A percentile compares a stretch with the other conserved stretches of the same genome.
These are phyloP conservation scores for Phytopythium litorale DNA, from an alignment of 352 stramenopile species.

Conservation along the genomic window DNA sequence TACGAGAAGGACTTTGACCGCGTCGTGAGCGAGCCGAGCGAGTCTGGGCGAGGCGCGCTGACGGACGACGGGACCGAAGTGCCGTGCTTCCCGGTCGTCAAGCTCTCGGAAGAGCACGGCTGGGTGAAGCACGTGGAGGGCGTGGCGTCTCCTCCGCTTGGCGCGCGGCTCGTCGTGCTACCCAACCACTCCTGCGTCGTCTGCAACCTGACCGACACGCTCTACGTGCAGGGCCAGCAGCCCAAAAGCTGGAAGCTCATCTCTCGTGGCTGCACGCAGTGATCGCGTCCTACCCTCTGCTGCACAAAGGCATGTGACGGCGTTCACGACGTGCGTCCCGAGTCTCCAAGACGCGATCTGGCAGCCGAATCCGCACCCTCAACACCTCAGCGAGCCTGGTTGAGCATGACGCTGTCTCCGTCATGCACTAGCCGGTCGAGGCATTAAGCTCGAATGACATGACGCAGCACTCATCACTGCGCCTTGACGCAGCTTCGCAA, in stretches of 20 bases:
- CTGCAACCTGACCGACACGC: slow-evolving; percentile 58
- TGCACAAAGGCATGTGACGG: neutral
- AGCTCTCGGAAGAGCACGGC: slow-evolving; percentile 71
- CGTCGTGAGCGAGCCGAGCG: slow-evolving; percentile 43
- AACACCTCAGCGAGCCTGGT: too few relatives aligned
- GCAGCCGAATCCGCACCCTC: too few relatives aligned
- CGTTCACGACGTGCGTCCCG: too few relatives aligned
- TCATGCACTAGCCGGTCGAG: too few relatives aligned
- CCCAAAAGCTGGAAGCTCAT: slow-evolving; percentile 50
- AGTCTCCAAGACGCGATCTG: too few relatives aligned
- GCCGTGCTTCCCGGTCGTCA: slow-evolving; percentile 62
- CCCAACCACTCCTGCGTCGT: slow-evolving; percentile 70
- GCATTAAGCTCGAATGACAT: too few relatives aligned
- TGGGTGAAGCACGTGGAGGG: slow-evolving; percentile 61
- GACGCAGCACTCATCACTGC: neutral
- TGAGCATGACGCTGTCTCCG: too few relatives aligned
- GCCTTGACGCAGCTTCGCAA: neutral
- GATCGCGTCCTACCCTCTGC: neutral
- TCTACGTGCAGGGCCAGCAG: slow-evolving; percentile 48
- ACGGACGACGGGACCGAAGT: slow-evolving; percentile 30
- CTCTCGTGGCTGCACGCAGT: slow-evolving; percentile 59
- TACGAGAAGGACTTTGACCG: slow-evolving; percentile 65
- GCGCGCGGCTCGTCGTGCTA: slow-evolving; percentile 53
- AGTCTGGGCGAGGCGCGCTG: slow-evolving; percentile 21
- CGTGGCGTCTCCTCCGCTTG: slow-evolving; percentile 41